phyloP scores from a whole-genome alignment of 257 asterid genomes.

The Parsonsia alboflavescens region DNA sequence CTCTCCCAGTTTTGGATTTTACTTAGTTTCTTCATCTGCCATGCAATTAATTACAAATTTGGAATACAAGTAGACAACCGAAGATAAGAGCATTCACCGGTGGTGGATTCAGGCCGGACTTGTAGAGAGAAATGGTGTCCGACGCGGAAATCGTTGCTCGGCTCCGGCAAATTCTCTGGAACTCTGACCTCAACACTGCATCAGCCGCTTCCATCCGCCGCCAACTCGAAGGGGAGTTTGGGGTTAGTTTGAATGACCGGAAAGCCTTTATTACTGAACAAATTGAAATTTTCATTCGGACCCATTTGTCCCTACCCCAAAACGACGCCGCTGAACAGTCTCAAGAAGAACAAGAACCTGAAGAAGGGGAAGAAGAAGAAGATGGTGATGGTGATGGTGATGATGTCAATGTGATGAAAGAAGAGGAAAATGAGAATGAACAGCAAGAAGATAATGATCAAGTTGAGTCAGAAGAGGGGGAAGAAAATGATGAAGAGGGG shows the following conservation, averaged over 20 bases:
- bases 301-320: constrained; percentile 8
- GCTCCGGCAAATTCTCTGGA: constrained; percentile 30
- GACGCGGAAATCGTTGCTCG: constrained; percentile 36
- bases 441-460: background rate
- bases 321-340: constrained; percentile 12
- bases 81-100: background rate
- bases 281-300: constrained; percentile 28
- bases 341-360: constrained; percentile 3
- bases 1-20: background rate
- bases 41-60: constrained; percentile 1
- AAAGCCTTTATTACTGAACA: constrained; percentile 35
- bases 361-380: constrained; percentile 4
- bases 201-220: constrained; percentile 38
- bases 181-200: constrained; percentile 37
- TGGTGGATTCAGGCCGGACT: background rate
- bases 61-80: background rate
- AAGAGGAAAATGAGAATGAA: background rate
- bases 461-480: constrained; percentile 1
- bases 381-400: constrained; percentile 11
- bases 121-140: constrained; percentile 26
- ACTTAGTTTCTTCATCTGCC: constrained; percentile 5
- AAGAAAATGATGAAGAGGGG: constrained; percentile 14
- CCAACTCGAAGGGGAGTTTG: constrained; percentile 39
- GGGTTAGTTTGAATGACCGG: constrained; percentile 29
- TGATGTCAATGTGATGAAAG: constrained; percentile 1